Evolutionary conservation across 1,139 yeast genomes (phyloP).

Genomic region (Lipomyces yarrowii): DNA sequence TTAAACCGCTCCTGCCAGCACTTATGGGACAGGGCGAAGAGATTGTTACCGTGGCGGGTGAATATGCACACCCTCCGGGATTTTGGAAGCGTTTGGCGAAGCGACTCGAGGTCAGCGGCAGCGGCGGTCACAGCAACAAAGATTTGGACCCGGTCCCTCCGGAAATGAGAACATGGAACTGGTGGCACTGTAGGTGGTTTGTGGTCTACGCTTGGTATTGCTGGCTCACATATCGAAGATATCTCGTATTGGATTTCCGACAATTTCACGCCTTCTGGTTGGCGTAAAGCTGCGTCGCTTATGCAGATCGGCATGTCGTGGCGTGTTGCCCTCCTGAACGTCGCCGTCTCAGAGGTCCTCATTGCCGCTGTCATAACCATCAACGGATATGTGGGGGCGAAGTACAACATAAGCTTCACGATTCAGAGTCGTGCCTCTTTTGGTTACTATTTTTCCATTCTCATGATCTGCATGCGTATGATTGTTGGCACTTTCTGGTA

Average conservation of each 20-base stretch:
- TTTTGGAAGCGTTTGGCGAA: background rate
- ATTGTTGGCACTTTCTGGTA: constrained; percentile 40
- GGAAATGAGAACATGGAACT: constrained; percentile 39
- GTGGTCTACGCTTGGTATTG: constrained; percentile 13
- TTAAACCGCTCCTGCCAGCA: background rate
- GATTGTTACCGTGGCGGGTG: background rate
- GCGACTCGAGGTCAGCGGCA: constrained; percentile 4
- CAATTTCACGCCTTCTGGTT: constrained; percentile 36
- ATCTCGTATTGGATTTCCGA: constrained; percentile 42
- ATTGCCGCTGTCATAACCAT: constrained; percentile 42
- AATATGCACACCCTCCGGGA: background rate
- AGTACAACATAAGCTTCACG: constrained; percentile 45
- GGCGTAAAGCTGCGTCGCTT: constrained; percentile 35
- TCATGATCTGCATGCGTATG: constrained; percentile 12
- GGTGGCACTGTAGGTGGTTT: constrained; percentile 26
- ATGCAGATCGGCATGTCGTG: constrained; percentile 35
- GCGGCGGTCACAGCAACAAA: constrained; percentile 39
- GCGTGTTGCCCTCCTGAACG: constrained; percentile 37
- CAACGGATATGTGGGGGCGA: constrained; percentile 45
- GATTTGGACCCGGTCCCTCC: constrained; percentile 41
- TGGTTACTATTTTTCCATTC: constrained; percentile 37
- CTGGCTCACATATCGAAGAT: constrained; percentile 13
- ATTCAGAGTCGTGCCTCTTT: constrained; percentile 43
- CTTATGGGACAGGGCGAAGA: background rate
- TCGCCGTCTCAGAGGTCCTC: constrained; percentile 54